Conservation (phyloP, 352 stramenopile species). For the Elongisporangium undulatum region DNA sequence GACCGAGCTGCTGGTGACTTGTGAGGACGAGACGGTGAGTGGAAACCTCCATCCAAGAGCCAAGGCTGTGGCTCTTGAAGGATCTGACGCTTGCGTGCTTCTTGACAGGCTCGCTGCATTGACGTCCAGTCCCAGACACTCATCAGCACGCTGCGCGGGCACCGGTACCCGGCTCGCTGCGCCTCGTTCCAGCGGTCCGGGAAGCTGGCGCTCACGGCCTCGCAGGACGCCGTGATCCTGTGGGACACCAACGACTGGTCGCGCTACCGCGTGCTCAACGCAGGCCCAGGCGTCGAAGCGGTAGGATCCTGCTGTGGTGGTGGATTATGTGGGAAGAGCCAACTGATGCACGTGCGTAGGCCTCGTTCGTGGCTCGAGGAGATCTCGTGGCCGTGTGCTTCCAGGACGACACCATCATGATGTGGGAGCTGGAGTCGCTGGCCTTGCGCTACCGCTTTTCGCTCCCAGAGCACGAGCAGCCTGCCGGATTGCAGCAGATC, state of each 20-base stretch:
- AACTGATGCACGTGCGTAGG: conserved; percentile 9
- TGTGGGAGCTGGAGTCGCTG: conserved; percentile 79
- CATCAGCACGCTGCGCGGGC: conserved; percentile 73
- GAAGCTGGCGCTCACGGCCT: conserved; percentile 69
- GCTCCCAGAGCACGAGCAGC: conserved; percentile 57
- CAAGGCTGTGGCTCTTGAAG: background rate
- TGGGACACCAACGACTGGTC: conserved; percentile 86
- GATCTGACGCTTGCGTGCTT: background rate
- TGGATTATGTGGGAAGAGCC: background rate
- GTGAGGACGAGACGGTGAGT: conserved; percentile 73
- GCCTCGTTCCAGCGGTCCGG: conserved; percentile 72
- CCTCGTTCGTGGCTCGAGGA: conserved; percentile 49
- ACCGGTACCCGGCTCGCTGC: conserved; percentile 45
- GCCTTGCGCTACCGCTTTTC: conserved; percentile 70
- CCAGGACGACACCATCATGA: conserved; percentile 82
- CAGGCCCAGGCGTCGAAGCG: conserved; percentile 56
- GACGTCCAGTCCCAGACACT: conserved; percentile 70
- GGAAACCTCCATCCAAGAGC: background rate
- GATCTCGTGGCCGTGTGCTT: conserved; percentile 80
- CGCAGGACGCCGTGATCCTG: conserved; percentile 72
- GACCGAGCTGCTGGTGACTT: conserved; percentile 77
- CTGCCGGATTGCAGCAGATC: conserved; percentile 56
- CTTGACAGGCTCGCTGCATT: conserved; percentile 49
- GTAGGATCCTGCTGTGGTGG: conserved; percentile 3
- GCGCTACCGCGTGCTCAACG: conserved; percentile 75